Base-by-base conservation (phyloP, 2,329 filamentous ascomycete genomes). In the Aaosphaeria pasadenensis region DNA sequence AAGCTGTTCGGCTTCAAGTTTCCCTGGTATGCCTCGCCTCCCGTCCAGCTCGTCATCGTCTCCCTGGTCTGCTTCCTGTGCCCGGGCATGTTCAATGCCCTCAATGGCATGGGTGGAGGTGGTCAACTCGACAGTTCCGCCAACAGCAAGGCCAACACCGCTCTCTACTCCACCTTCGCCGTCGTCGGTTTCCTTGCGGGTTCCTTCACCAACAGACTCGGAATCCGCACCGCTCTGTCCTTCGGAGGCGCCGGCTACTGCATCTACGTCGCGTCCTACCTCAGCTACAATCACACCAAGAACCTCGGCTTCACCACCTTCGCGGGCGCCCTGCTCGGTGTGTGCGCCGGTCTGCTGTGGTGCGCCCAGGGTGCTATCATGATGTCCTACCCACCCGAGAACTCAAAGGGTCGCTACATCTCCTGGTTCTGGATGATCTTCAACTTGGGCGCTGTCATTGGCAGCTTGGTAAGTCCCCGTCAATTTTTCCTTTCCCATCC, bases 401-500 rank as follows among this genome's bases (percentile, higher is more conserved):
- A 82, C 32, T 82, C 83, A 55, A 96, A 96, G 77, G 91, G 91
- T 40, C 85, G 86, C 50, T 96, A 91, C 70, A 95, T 96, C 68
- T 88, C 88, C 51, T 85, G 84, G 75, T 96, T 96, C 74, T 96
- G 91, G 91, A 85, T 91, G 69, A 95, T 96, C 63, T 96, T 96
- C 79, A 96, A 96, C 72, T 71, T 91, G 50, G 91, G 91, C 59
- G 91, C 85, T 60, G 91, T 96, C 52, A 89, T 96, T 69, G 91
- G 91, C 53, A 84, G 86, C 62, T 66, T 85, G 75, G 81, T 83
- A 71, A 67, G 78, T 67, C 48, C 71, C 36, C 4, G n/a, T 24
- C 17, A 24, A 24, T 24, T 24, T 24, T 24, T 24, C 17, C 3
- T 3, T 3, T 24, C 17, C 17, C 17, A 24, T 24, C 17, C 17